Base-by-base conservation (phyloP, 495 filamentous ascomycete species). In the Paragyromitra xinjiangensis region DNA sequence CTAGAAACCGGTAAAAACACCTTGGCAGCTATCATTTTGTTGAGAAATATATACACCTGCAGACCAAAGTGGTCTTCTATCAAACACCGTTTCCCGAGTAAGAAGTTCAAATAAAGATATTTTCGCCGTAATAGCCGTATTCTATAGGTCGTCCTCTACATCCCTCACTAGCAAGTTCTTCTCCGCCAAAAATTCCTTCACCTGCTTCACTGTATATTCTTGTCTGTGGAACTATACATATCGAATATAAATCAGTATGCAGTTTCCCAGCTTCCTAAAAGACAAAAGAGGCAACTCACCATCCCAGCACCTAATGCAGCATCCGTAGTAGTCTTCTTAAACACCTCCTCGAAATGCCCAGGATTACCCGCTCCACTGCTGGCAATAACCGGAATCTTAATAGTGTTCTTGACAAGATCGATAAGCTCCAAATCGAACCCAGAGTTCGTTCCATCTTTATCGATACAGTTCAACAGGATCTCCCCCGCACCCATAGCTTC, bases 401-500 rank as follows among this genome's bases (percentile, higher is more conserved):
- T 87, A 6, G 92, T 88, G 40, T 82, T 84, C 85, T 99, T 99
- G 34, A 99, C 94, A 78, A 92, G 90, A 55, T 89, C 86, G 76
- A 99, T 93, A 50, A 99, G 85, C 85, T 98, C 96, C 37, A 97
- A 84, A 84, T 99, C 96, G 83, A 98, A 99, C 1, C 95, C 95
- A 83, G 90, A 92, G 83, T 96, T 97, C 70, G 93, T 95, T 50
- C 95, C 95, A 81, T 99, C 95, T 80, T 92, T 94, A 85, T 99
- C 96, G 72, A 99, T 98, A 86, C 94, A 98, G 83, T 99, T 99
- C 48, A 99, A 86, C 48, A 99, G 84, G 48, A 98, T 93, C 86
- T 99, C 95, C 22, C 95, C 95, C 1, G 93, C 90, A 11, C 95
- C 95, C 94, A 99, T 95, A 2, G 93, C 93, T 85, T 98, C 95